These are phyloP conservation scores for Stevia rebaudiana DNA, from an alignment of 140 eudicot genomes.

Conservation along the genomic window DNA sequence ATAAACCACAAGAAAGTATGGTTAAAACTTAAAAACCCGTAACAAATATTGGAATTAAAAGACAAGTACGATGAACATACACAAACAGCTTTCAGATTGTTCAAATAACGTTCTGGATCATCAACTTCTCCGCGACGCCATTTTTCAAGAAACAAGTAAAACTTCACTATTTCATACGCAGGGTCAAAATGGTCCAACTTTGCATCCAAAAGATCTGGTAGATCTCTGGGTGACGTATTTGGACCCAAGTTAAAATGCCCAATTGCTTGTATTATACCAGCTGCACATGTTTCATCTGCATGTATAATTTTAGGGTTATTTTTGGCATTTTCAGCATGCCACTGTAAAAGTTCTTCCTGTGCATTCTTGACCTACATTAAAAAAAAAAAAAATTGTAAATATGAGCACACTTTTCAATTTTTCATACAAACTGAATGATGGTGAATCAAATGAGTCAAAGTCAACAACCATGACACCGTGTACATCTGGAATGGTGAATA, in stretches of 20 bases:
- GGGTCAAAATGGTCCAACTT: conserved; percentile 71
- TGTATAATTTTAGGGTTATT: conserved; percentile 78
- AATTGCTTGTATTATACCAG: conserved; percentile 90
- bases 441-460: conserved; percentile 14
- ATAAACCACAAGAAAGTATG: conserved; percentile 5
- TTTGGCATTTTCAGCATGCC: conserved; percentile 87
- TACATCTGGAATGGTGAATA: conserved; percentile 86
- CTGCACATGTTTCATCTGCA: conserved; percentile 93
- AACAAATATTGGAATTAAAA: neutral
- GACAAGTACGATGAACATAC: conserved; percentile 34
- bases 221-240: conserved; percentile 69
- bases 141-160: conserved; percentile 70
- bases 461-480: conserved; percentile 83
- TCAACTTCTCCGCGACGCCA: conserved; percentile 87
- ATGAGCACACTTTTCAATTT: neutral
- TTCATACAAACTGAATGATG: neutral
- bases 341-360: conserved; percentile 92
- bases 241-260: conserved; percentile 90
- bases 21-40: neutral
- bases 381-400: neutral
- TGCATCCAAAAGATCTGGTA: conserved; percentile 44
- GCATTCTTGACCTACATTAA: conserved; percentile 80
- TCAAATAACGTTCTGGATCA: conserved; percentile 45
- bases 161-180: conserved; percentile 77
- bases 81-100: conserved; percentile 53